Percentiles rank a stretch among this genome's conserved stretches.
Conservation (phyloP, 2,329 filamentous ascomycete genomes). For the Fusarium solani-melongenae region DNA sequence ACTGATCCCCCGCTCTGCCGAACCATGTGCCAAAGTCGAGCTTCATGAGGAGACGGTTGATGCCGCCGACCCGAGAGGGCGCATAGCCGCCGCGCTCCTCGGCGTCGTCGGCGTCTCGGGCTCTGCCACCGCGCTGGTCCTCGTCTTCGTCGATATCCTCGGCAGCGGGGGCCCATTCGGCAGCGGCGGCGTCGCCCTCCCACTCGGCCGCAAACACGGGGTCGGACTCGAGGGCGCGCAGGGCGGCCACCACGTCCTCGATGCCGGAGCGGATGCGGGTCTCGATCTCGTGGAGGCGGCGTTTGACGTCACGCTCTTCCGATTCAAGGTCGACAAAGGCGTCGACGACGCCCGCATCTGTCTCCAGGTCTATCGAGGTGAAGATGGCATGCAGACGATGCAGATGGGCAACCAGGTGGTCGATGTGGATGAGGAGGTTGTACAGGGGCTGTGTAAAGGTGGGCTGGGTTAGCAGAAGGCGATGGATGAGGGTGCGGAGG, state of each 20-base stretch:
- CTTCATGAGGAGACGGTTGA: conserved; percentile 92
- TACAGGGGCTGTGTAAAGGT: conserved; percentile 74
- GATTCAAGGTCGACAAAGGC: conserved; percentile 75
- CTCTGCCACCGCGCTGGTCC: conserved; percentile 15
- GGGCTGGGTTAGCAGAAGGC: conserved; percentile 73
- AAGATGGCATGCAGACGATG: conserved; percentile 81
- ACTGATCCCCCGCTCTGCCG: conserved; percentile 46
- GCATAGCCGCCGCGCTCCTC: conserved; percentile 63
- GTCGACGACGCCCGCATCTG: conserved; percentile 84
- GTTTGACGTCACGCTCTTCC: conserved; percentile 76
- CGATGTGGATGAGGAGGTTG: conserved; percentile 76
- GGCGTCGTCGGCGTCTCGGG: conserved; percentile 54
- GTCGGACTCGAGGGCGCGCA: conserved; percentile 59
- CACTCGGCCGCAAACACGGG: conserved; percentile 57
- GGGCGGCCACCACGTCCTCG: conserved; percentile 70
- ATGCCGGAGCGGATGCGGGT: conserved; percentile 74
- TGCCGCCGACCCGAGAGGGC: conserved; percentile 78
- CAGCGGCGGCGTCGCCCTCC: conserved; percentile 48
- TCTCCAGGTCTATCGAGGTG: conserved; percentile 81
- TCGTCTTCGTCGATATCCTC: conserved; percentile 21
- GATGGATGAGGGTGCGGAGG: conserved; percentile 73
- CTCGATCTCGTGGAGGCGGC: conserved; percentile 73
- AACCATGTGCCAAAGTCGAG: conserved; percentile 77
- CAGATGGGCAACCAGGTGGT: conserved; percentile 82
- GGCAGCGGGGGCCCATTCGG: conserved; percentile 7